These are phyloP conservation scores for Sutorius australiensis DNA, from an alignment of 768 basidiomycete species.

Conservation along the genomic window DNA sequence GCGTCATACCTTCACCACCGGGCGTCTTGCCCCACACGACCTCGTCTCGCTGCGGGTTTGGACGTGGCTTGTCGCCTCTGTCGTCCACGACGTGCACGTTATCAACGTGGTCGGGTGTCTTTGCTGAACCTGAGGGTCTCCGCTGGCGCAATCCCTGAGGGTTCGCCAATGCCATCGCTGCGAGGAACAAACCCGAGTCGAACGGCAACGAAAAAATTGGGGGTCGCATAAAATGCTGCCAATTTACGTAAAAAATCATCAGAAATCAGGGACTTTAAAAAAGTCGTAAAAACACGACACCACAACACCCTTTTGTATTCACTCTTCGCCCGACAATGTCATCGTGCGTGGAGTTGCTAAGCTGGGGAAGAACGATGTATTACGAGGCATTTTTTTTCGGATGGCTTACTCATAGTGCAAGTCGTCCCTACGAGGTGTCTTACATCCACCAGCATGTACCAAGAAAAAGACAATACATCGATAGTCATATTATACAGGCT, in stretches of 20 bases:
- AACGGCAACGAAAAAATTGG: not conserved
- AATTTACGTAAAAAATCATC: constrained; percentile 17
- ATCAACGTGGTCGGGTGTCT: not conserved
- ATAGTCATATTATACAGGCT: constrained; percentile 9
- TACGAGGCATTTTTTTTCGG: constrained; percentile 57
- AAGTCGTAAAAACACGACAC: not conserved
- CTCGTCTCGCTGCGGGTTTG: constrained; percentile 37
- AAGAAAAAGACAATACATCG: constrained; percentile 4
- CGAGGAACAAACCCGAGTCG: not conserved
- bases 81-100: constrained; percentile 7
- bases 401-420: constrained; percentile 34
- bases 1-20: constrained; percentile 60
- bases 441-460: constrained; percentile 30
- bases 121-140: constrained; percentile 1
- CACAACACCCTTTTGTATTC: constrained; percentile 38
- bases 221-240: not conserved
- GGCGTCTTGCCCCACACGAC: constrained; percentile 90
- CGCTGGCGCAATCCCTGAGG: constrained; percentile 25
- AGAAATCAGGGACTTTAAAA: no score
- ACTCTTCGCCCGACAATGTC: constrained; percentile 42
- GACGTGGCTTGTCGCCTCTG: constrained; percentile 10
- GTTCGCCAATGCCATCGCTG: constrained; percentile 19
- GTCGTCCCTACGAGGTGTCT: constrained; percentile 64
- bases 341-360: constrained; percentile 53
- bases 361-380: constrained; percentile 41